Conservation (phyloP, 805 yeast genomes). For the Priceomyces haplophilus region DNA sequence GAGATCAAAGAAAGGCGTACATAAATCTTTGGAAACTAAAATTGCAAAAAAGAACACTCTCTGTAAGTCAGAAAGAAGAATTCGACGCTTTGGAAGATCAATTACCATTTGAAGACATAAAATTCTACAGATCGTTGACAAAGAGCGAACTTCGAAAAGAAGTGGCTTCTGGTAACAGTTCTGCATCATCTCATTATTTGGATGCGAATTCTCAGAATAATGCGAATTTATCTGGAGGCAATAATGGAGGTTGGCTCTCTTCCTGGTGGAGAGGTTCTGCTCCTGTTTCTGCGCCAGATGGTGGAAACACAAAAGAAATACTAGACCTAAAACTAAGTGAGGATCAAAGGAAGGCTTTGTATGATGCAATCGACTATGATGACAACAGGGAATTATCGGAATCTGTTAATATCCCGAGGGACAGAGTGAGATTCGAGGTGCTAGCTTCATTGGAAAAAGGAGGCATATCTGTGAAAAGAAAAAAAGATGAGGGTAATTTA, state of each 20-base stretch:
- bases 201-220: slow-evolving; percentile 12
- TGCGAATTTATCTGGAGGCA: slow-evolving; percentile 9
- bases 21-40: slow-evolving; percentile 63
- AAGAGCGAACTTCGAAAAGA: slow-evolving; percentile 63
- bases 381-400: slow-evolving; percentile 53
- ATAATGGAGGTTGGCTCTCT: slow-evolving; percentile 59
- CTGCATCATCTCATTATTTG: not conserved
- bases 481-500: slow-evolving; percentile 44
- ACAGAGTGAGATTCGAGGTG: slow-evolving; percentile 64
- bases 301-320: slow-evolving; percentile 31
- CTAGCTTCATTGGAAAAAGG: slow-evolving; percentile 72
- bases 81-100: slow-evolving; percentile 56
- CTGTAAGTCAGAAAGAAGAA: slow-evolving; percentile 29
- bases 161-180: slow-evolving; percentile 17
- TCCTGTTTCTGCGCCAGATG: slow-evolving; percentile 7
- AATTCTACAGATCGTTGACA: slow-evolving; percentile 81
- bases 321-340: slow-evolving; percentile 54
- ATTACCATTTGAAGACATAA: slow-evolving; percentile 72
- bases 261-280: slow-evolving; percentile 59
- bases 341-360: slow-evolving; percentile 84
- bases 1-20: slow-evolving; percentile 71
- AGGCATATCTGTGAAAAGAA: slow-evolving; percentile 58
- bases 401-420: slow-evolving; percentile 66
- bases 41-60: slow-evolving; percentile 33
- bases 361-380: slow-evolving; percentile 90